Base-by-base conservation (phyloP, 139 green algal species). In the Bryopsis sp. region DNA sequence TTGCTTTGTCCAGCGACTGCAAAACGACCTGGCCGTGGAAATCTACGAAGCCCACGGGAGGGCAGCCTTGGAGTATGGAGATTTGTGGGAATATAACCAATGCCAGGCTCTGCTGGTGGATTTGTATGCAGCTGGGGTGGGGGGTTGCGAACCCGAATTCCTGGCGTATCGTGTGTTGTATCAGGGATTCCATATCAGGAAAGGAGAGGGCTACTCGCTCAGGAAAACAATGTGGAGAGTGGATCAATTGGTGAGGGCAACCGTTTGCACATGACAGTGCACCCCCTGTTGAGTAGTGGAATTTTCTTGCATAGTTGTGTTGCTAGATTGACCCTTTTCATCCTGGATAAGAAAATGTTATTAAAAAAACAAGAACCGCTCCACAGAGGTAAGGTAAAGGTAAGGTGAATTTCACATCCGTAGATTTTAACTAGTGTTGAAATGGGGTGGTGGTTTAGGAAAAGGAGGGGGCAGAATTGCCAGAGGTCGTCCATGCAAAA, bases 81-180 rank as follows among this genome's bases (percentile, higher is more conserved):
- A 96, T 64, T 50, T 83, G 3, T 83, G 82, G 0, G 89, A 96
- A 67, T 96, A 88, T 82, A 96, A 94, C 72, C 88, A 95, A 81
- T 96, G 90, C 79, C 90, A 96, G 77, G 79, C 77, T 24, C 84
- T 92, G 76, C 82, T 96, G 35, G 71, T 70, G 29, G 62, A 73
- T 36, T 65, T 90, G 65, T 85, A 87, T 77, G 70, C 71, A 38
- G 74, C 85, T 26, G 73, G 74, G 11, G 36, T 81, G 31, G 47
- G 69, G 15, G 79, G 78, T 1, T 77, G 76, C 58, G 24, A 33
- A 19, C 37, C 58, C 19, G 84, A 90, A 70, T 89, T 89, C 65
- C 34, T 85, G 61, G 80, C 80, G 3, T 88, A 85, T 67, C 71
- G 80, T 63, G 67, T 89, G n/a, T 72, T 90, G 37, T 85, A 90